These are phyloP conservation scores for Crithidia expoeki DNA, from an alignment of 208 protist species.

Conservation along the genomic window DNA sequence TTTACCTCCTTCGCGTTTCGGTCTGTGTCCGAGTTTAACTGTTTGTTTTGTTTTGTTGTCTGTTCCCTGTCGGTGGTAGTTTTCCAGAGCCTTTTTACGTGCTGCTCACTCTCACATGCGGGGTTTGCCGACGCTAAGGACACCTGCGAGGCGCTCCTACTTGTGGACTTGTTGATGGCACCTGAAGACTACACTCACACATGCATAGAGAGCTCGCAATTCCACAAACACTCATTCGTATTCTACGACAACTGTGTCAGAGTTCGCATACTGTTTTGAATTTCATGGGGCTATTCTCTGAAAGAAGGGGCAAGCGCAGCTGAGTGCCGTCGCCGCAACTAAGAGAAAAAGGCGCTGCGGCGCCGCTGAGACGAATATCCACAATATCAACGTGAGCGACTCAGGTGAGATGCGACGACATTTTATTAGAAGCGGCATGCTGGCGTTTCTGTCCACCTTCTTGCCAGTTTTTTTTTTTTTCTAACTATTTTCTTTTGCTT, in stretches of 20 bases:
- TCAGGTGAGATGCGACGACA: too few relatives aligned
- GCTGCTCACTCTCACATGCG: constrained; percentile 3
- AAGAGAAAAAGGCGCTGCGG: constrained; percentile 4
- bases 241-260: too few relatives aligned
- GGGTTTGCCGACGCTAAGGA: constrained; percentile 14
- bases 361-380: constrained; percentile 15
- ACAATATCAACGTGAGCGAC: constrained; percentile 19
- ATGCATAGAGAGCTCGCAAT: constrained; percentile 9
- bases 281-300: constrained; percentile 7
- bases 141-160: constrained; percentile 19
- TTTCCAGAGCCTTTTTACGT: too few relatives aligned
- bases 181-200: constrained; percentile 1
- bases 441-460: neutral
- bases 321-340: neutral
- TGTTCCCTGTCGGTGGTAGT: too few relatives aligned
- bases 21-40: neutral
- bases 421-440: too few relatives aligned
- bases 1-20: too few relatives aligned
- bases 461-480: neutral
- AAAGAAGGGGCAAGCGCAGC: too few relatives aligned
- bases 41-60: constrained; percentile 15
- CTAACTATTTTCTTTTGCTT: constrained; percentile 19
- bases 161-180: neutral
- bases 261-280: too few relatives aligned
- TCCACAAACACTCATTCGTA: too few relatives aligned